These are phyloP conservation scores for Fragilariopsis cylindrus DNA, from an alignment of 108 stramenopile species.

Conservation along the genomic window DNA sequence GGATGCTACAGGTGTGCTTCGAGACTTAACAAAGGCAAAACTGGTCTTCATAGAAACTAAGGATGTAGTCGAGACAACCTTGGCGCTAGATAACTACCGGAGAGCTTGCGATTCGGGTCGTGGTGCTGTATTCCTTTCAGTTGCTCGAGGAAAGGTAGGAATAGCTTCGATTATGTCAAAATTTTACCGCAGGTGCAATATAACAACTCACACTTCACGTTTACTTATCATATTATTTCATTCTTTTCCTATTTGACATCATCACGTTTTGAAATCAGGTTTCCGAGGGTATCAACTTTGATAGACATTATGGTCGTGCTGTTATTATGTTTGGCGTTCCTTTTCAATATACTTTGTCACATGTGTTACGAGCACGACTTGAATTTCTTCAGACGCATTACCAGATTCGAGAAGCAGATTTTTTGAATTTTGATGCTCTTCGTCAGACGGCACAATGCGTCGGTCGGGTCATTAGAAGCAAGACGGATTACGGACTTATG, in stretches of 20 bases:
- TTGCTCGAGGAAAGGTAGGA: constrained; percentile 95
- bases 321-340: constrained; percentile 99
- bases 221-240: background rate
- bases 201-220: too few species aligned
- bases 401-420: constrained; percentile 95
- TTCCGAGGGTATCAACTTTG: constrained; percentile 99
- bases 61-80: constrained; percentile 98
- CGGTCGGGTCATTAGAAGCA: constrained; percentile 94
- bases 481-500: constrained; percentile 97
- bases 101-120: constrained; percentile 97
- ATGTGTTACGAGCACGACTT: constrained; percentile 92
- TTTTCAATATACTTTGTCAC: constrained; percentile 98
- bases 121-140: constrained; percentile 98
- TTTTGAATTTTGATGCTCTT: constrained; percentile 96
- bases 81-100: constrained; percentile 97
- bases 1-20: constrained; percentile 92
- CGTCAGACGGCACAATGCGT: constrained; percentile 94
- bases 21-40: constrained; percentile 91
- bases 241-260: constrained; percentile 4
- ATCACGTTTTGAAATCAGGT: constrained; percentile 52
- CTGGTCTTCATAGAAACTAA: constrained; percentile 99
- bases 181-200: background rate
- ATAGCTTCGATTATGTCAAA: background rate
- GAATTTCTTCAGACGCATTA: constrained; percentile 94
- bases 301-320: constrained; percentile 97